Percentiles rank a stretch among this genome's conserved stretches.
phyloP scores from a whole-genome alignment of 2,329 filamentous ascomycete genomes.

The Cercospora sojina region DNA sequence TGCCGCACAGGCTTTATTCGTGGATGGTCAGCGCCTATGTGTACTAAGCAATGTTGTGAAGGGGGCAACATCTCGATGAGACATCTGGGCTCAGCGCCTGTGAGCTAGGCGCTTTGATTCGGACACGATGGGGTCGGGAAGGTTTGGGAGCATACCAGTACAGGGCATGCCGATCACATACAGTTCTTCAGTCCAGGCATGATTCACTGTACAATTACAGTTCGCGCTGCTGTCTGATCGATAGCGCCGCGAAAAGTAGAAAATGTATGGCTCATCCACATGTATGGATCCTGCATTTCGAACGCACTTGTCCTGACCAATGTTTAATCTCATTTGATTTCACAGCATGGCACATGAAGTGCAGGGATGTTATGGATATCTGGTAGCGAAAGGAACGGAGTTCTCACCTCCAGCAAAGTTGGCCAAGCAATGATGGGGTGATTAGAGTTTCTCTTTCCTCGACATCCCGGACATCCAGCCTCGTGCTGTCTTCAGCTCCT shows the following conservation, averaged over 20 bases:
- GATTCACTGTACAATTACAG: background rate
- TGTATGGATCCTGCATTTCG: background rate
- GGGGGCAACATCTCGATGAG: background rate
- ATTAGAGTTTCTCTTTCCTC: background rate
- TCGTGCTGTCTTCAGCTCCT: background rate
- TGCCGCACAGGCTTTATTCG: background rate
- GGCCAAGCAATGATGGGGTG: background rate
- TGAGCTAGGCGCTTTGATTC: background rate
- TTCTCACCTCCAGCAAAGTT: background rate
- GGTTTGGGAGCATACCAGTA: background rate
- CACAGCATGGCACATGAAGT: background rate
- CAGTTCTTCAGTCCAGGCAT: background rate
- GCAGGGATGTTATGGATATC: background rate
- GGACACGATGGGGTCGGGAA: background rate
- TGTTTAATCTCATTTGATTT: background rate
- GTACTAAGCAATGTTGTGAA: background rate
- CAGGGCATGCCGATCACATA: background rate
- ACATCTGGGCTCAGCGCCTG: slow-evolving; percentile 2
- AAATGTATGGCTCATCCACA: background rate
- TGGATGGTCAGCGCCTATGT: background rate
- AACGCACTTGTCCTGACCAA: background rate
- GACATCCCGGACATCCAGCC: background rate
- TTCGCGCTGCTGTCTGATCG: background rate
- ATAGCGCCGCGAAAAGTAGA: background rate
- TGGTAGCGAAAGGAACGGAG: slow-evolving; percentile 2